A percentile compares a stretch with the other conserved stretches of the same genome.
phyloP scores from a whole-genome alignment of 1,284 basidiomycete genomes.

The Ceratobasidium theobromae region DNA sequence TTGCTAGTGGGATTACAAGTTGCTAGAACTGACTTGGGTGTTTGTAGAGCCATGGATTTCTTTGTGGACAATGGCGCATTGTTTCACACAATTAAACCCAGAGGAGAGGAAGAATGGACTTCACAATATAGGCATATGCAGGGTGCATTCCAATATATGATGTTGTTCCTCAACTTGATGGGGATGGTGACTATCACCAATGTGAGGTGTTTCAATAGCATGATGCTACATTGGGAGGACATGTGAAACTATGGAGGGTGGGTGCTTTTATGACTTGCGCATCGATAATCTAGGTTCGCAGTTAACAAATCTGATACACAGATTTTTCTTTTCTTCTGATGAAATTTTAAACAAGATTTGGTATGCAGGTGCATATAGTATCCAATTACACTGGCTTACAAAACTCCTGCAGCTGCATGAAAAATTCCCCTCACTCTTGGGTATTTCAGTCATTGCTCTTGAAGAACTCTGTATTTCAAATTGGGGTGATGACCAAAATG shows the following conservation, averaged over 20 bases:
- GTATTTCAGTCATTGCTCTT: no score
- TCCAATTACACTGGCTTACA: no score
- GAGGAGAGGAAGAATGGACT: slow-evolving; percentile 25
- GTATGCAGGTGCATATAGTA: slow-evolving; percentile 26
- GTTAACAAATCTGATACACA: neutral
- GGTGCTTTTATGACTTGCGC: neutral
- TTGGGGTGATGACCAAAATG: no score
- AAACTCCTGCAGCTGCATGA: no score
- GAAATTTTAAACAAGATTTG: slow-evolving; percentile 25
- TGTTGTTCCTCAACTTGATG: slow-evolving; percentile 12
- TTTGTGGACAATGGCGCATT: slow-evolving; percentile 21
- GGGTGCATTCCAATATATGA: slow-evolving; percentile 30
- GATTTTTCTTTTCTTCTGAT: slow-evolving; percentile 23
- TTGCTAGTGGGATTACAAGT: neutral
- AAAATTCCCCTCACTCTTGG: no score
- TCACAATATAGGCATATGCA: slow-evolving; percentile 21
- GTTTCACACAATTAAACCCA: slow-evolving; percentile 27
- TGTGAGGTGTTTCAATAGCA: slow-evolving; percentile 28
- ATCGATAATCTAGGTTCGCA: neutral
- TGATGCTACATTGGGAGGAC: slow-evolving; percentile 29
- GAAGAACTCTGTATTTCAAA: no score
- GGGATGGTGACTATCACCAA: slow-evolving; percentile 21
- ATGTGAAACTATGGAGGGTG: slow-evolving; percentile 27
- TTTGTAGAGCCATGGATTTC: slow-evolving; percentile 22
- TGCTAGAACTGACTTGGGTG: neutral